Base-by-base conservation (phyloP, 441 rosid species). In the Manihot esculenta region DNA sequence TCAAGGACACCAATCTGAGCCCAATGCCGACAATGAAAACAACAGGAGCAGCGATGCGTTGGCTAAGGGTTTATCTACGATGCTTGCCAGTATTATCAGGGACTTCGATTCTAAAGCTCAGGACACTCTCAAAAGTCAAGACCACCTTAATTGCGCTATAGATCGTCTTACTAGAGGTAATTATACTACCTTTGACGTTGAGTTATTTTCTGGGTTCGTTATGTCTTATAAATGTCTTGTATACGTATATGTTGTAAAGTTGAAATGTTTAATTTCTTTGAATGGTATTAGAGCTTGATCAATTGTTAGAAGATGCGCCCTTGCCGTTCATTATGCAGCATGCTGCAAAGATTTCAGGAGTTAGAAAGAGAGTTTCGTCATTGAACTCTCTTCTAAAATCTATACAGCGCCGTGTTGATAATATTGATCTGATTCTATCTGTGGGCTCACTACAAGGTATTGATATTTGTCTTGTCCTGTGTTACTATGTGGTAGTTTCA, bases 301-400 rank as follows among this genome's bases (percentile, higher is more conserved):
- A 86, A 59, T 79, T 91, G 65, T 71, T 91, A 66, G 97, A 86
- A 73, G 93, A 89, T 68, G 95, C 93, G 35, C 97, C 97, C 11
- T n/a, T n/a, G n/a, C n/a, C n/a, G n/a, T n/a, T n/a, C n/a, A n/a
- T n/a, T n/a, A n/a, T n/a, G n/a, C n/a, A n/a, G n/a, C n/a, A n/a
- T n/a, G n/a, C n/a, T n/a, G n/a, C n/a, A n/a, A n/a, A n/a, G n/a
- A n/a, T n/a, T n/a, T n/a, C n/a, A n/a, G n/a, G n/a, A n/a, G n/a
- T n/a, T n/a, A n/a, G n/a, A n/a, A n/a, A n/a, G n/a, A n/a, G n/a
- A n/a, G n/a, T n/a, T n/a, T n/a, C n/a, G n/a, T n/a, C n/a, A n/a
- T n/a, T n/a, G n/a, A n/a, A n/a, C n/a, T n/a, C n/a, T n/a, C n/a
- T n/a, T n/a, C n/a, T n/a, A n/a, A n/a, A n/a, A n/a, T n/a, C n/a